A percentile compares a stretch with the other conserved stretches of the same genome.
Conservation (phyloP, 2,329 filamentous ascomycete genomes). For the Trichoderma pleuroti region DNA sequence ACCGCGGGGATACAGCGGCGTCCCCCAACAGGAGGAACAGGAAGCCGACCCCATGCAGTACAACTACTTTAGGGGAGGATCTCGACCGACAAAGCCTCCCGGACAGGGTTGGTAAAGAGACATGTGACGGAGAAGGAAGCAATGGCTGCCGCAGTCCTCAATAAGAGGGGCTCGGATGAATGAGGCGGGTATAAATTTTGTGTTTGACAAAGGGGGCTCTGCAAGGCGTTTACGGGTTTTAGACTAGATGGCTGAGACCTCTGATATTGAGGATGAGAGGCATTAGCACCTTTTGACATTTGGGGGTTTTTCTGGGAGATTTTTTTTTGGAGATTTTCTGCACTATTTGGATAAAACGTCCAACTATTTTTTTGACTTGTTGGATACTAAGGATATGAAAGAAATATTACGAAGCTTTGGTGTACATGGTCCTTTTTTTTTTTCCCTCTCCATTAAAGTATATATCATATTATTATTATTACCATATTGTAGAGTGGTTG, state of each 20-base stretch:
- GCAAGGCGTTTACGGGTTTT: constrained; percentile 23
- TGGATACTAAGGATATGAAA: constrained; percentile 7
- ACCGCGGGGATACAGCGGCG: constrained; percentile 55
- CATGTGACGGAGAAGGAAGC: not conserved
- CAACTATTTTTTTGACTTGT: not conserved
- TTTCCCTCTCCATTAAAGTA: too few species aligned
- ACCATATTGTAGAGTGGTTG: not conserved
- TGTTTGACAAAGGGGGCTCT: constrained; percentile 13
- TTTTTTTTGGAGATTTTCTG: not conserved
- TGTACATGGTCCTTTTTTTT: not conserved
- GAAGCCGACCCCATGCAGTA: constrained; percentile 48
- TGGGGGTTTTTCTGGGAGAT: too few species aligned
- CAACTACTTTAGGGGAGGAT: constrained; percentile 53
- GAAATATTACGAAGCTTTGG: constrained; percentile 7
- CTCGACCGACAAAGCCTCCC: constrained; percentile 29
- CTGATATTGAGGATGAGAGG: not conserved
- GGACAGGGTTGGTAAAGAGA: constrained; percentile 38
- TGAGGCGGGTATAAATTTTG: not conserved
- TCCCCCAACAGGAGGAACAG: constrained; percentile 50
- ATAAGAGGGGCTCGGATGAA: not conserved
- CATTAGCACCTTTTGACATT: not conserved
- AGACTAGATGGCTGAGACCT: constrained; percentile 11
- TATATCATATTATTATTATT: not conserved
- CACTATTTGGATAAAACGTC: not conserved
- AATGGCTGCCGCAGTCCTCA: not conserved